Conservation (phyloP, 1,284 basidiomycete genomes). For the Wallemia mellicola region DNA sequence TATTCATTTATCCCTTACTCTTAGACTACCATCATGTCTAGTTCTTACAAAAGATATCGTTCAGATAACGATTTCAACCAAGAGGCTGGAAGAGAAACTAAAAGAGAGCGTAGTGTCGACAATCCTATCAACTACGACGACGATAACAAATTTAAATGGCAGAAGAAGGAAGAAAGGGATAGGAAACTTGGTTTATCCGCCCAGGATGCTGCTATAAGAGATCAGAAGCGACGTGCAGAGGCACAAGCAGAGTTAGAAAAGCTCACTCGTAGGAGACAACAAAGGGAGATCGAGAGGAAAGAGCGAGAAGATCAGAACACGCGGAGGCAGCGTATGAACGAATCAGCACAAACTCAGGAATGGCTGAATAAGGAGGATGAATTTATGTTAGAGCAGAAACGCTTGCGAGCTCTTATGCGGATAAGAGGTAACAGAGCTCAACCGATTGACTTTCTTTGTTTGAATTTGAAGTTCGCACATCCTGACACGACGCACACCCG, state of each 20-base stretch:
- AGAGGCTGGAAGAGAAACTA: too few relatives aligned
- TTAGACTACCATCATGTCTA: not conserved
- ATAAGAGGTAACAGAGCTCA: constrained; percentile 86
- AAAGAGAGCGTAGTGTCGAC: too few relatives aligned
- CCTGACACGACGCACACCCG: constrained; percentile 19
- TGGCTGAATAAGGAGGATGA: constrained; percentile 94
- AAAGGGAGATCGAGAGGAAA: constrained; percentile 62
- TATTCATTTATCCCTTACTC: too few relatives aligned
- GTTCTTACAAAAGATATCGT: not conserved
- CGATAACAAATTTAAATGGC: constrained; percentile 57
- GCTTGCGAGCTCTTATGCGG: constrained; percentile 64
- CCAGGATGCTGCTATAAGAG: constrained; percentile 47
- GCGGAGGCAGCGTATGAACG: constrained; percentile 56
- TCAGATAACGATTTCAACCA: too few relatives aligned
- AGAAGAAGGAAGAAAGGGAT: constrained; percentile 93
- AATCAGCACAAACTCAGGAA: constrained; percentile 86
- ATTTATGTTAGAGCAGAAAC: constrained; percentile 84
- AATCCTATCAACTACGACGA: too few relatives aligned
- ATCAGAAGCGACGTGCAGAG: constrained; percentile 53
- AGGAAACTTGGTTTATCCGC: constrained; percentile 52
- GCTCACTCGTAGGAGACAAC: constrained; percentile 61
- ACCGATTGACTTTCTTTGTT: constrained; percentile 72
- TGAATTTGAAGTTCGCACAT: constrained; percentile 63
- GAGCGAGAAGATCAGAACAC: constrained; percentile 76
- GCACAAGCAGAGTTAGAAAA: constrained; percentile 78